phyloP scores from a whole-genome alignment of 2,329 filamentous ascomycete species.

The Fusarium beomiforme region DNA sequence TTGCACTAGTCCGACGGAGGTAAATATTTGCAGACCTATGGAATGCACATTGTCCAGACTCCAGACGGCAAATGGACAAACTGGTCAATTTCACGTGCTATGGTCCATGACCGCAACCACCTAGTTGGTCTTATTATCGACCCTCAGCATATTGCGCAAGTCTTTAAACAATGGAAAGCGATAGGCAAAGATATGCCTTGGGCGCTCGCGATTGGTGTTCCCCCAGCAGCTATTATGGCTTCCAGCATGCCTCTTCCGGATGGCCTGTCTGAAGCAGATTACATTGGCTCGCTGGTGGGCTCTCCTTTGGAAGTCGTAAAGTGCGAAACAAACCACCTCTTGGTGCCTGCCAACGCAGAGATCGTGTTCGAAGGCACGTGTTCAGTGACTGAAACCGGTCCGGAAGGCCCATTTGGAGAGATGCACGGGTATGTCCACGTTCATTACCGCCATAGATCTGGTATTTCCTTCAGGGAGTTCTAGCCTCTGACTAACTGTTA shows the following conservation, averaged over 20 bases:
- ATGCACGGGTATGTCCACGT: slow-evolving; percentile 40
- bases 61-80: slow-evolving; percentile 60
- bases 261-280: slow-evolving; percentile 56
- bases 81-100: slow-evolving; percentile 57
- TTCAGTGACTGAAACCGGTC: slow-evolving; percentile 46
- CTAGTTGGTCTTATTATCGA: slow-evolving; percentile 54
- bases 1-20: slow-evolving; percentile 59
- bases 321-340: slow-evolving; percentile 59
- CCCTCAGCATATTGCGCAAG: slow-evolving; percentile 58
- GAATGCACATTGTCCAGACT: slow-evolving; percentile 58
- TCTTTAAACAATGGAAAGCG: slow-evolving; percentile 58
- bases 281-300: slow-evolving; percentile 58
- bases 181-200: slow-evolving; percentile 58
- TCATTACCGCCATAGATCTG: too few species aligned
- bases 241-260: slow-evolving; percentile 54
- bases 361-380: slow-evolving; percentile 60
- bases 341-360: slow-evolving; percentile 60
- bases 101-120: slow-evolving; percentile 57
- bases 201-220: slow-evolving; percentile 60
- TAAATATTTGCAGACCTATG: slow-evolving; percentile 61
- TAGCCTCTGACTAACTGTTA: too few species aligned
- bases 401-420: slow-evolving; percentile 62
- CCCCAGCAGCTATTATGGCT: slow-evolving; percentile 61
- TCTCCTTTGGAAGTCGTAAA: slow-evolving; percentile 58
- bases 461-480: too few species aligned